phyloP scores from a whole-genome alignment of 345 rosid species.

The Corymbia maculata region DNA sequence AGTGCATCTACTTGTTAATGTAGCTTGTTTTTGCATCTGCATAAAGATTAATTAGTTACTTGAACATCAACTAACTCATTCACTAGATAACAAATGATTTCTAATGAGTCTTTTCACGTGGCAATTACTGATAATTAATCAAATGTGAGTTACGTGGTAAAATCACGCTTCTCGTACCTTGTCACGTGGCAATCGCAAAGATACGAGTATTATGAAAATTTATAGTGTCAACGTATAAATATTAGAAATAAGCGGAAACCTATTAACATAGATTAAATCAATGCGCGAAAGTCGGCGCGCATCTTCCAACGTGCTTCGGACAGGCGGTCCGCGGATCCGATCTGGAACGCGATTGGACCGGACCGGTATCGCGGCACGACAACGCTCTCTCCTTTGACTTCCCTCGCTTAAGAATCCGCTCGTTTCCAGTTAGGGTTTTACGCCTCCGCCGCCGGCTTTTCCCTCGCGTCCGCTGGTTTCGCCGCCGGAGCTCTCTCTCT shows the following conservation, averaged over 20 bases:
- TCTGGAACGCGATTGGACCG: neutral
- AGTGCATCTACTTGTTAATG: neutral
- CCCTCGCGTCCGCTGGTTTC: neutral
- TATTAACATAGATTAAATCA: neutral
- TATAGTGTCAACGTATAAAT: no score
- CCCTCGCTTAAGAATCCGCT: neutral
- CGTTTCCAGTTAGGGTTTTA: neutral
- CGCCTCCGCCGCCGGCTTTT: neutral
- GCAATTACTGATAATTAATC: no score
- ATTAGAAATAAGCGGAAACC: neutral
- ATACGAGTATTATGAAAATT: neutral
- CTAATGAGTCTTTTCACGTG: neutral
- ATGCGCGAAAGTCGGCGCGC: neutral
- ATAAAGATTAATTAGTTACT: neutral
- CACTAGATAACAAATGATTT: neutral
- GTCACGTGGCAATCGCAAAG: no score
- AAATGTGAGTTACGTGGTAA: accelerated
- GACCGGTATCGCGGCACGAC: neutral
- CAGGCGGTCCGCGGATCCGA: neutral
- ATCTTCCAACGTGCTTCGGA: neutral
- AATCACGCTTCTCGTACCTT: accelerated
- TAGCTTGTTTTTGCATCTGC: neutral
- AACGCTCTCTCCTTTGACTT: neutral
- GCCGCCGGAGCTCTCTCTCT: neutral
- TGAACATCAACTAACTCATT: neutral